These are phyloP conservation scores for Notholithocarpus densiflorus DNA, from an alignment of 306 rosid genomes.

Conservation along the genomic window DNA sequence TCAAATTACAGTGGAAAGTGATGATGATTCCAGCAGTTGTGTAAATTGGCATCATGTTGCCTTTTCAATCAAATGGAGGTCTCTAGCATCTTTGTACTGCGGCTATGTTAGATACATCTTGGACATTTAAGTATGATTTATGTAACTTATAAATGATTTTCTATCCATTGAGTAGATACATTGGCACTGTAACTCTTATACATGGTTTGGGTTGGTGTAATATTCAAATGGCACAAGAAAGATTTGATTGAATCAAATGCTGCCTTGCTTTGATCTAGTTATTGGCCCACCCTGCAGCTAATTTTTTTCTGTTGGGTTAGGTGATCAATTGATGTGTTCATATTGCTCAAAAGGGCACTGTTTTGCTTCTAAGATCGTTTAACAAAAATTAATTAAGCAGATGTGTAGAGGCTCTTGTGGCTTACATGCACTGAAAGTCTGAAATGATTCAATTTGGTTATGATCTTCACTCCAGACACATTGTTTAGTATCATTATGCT, in stretches of 20 bases:
- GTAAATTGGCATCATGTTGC: not conserved
- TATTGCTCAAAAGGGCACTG: not conserved
- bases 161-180: not conserved
- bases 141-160: not conserved
- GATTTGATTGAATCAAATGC: not conserved
- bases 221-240: no score
- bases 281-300: not conserved
- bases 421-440: not conserved
- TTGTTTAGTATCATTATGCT: not conserved
- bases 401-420: not conserved
- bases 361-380: not conserved
- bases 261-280: not conserved
- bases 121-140: constrained; percentile 5
- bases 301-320: not conserved
- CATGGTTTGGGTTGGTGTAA: not conserved
- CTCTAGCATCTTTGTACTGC: not conserved
- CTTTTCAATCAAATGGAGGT: constrained; percentile 19
- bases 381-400: not conserved
- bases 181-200: not conserved
- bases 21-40: constrained; percentile 13
- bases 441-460: not conserved
- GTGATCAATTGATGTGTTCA: not conserved
- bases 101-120: not conserved
- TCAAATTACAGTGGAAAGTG: constrained; percentile 61
- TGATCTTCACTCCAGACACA: not conserved